Evolutionary conservation across 1,139 yeast genomes (phyloP), one percentile per base, ranked within the genome.

Genomic region (Ashbya aceris): DNA sequence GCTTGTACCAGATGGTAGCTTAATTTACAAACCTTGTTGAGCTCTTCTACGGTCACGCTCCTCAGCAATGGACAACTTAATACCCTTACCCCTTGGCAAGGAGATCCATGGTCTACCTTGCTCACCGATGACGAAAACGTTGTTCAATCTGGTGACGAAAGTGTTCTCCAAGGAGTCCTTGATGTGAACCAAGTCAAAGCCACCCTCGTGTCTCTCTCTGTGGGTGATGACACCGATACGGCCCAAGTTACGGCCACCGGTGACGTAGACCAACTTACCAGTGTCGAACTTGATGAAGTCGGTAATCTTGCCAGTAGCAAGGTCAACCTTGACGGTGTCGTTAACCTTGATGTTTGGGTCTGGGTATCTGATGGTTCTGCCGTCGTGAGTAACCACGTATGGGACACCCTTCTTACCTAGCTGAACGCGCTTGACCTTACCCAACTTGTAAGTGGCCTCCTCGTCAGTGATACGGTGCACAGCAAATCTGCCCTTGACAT

Each of bases 211-310:
- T 76, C 84, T 86, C 77, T 89, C 98, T 76, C 94, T 83, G 93
- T 89, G 96, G 62, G 83, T 77, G 70, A 89, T 87, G 61, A 85
- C 87, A 83, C 98, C 98, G 69, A 87, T 89, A 76, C 98, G 84
- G 70, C 98, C 98, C 94, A 89, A 81, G 83, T 86, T 87, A 76
- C 96, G 91, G 76, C 97, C 97, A 77, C 97, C 97, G 59, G 96
- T 89, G 70, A 84, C 93, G 93, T 87, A 89, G 59, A 83, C 96
- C 68, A 86, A 77, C 73, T 79, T 85, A 72, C 97, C 97, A 64
- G 91, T 78, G 70, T 86, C 96, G 69, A 89, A 89, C 75, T 86
- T 85, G 75, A 89, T 79, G 76, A 73, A 85, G 61, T 86, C 94
- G 53, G 83, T 71, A 68, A 86, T 81, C 79, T 89, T 89, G 71